Evolutionary conservation across 2,329 filamentous ascomycete genomes (phyloP).

Genomic region (Taxawa tesnikishii): DNA sequence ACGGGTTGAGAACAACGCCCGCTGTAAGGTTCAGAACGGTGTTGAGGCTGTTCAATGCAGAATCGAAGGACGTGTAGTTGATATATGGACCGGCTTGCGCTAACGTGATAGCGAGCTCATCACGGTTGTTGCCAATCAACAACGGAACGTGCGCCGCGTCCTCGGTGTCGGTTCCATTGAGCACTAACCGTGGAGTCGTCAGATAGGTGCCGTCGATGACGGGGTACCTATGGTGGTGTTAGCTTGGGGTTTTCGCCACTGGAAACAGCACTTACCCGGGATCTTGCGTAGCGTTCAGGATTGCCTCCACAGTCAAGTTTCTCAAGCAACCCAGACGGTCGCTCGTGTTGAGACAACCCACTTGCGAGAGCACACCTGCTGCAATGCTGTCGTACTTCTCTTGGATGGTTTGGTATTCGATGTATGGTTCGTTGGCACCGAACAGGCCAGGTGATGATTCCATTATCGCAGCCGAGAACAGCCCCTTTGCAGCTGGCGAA

Average conservation of each 20-base stretch:
- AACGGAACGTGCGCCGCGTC: constrained; percentile 14
- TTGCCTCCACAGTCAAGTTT: constrained; percentile 9
- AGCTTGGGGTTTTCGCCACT: too few species aligned
- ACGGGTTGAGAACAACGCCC: constrained; percentile 18
- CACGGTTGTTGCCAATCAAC: constrained; percentile 25
- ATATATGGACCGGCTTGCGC: constrained; percentile 21
- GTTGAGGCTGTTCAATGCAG: constrained; percentile 10
- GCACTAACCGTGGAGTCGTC: constrained; percentile 11
- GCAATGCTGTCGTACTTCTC: constrained; percentile 8
- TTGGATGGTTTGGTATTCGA: too few species aligned
- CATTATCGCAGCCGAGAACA: constrained; percentile 36
- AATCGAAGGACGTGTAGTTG: constrained; percentile 15
- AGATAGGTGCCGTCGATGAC: constrained; percentile 19
- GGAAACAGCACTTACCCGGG: too few species aligned
- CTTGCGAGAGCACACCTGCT: constrained; percentile 10
- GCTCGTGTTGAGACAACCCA: constrained; percentile 10
- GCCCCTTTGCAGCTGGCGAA: constrained; percentile 25
- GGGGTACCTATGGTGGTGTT: too few species aligned
- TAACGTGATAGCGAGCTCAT: constrained; percentile 25
- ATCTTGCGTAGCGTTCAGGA: constrained; percentile 10
- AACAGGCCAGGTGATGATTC: too few species aligned
- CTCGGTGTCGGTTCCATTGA: constrained; percentile 9
- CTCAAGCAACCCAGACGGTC: constrained; percentile 13
- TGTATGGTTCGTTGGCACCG: too few species aligned
- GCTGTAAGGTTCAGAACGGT: constrained; percentile 10